Percentiles rank a stretch among this genome's conserved stretches.
These are phyloP conservation scores for Teunomyces atbi DNA, from an alignment of 805 yeast genomes.

Conservation along the genomic window DNA sequence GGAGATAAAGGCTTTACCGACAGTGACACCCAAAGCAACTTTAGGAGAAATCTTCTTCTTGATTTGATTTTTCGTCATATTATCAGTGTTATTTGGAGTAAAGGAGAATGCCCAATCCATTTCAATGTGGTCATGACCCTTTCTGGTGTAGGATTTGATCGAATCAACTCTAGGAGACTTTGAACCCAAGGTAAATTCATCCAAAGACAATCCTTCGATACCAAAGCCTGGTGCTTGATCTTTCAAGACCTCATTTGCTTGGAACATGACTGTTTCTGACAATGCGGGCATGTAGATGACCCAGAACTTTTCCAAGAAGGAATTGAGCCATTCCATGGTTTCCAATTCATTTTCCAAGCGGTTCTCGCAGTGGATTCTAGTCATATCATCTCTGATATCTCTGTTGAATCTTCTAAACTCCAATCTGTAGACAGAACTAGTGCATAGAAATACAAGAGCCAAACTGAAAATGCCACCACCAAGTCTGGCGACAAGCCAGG, in stretches of 20 bases:
- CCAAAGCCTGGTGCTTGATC: conserved; percentile 83
- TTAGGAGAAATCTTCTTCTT: conserved; percentile 73
- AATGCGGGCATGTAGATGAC: conserved; percentile 85
- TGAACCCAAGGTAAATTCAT: conserved; percentile 77
- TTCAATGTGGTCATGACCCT: conserved; percentile 65
- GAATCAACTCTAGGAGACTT: conserved; percentile 75
- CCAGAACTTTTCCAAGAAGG: conserved; percentile 79
- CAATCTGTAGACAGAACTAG: conserved; percentile 65
- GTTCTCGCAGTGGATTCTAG: conserved; percentile 61
- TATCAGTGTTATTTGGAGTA: conserved; percentile 79
- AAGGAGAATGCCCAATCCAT: conserved; percentile 85
- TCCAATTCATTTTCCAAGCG: conserved; percentile 62
- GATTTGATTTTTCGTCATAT: conserved; percentile 76
- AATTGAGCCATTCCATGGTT: conserved; percentile 80
- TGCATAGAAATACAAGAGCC: conserved; percentile 54
- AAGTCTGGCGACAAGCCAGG: conserved; percentile 63
- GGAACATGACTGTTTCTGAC: conserved; percentile 68
- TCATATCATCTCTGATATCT: conserved; percentile 73
- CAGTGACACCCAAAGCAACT: conserved; percentile 74
- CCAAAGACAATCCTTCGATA: conserved; percentile 68
- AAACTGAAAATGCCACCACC: conserved; percentile 68
- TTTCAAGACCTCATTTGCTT: conserved; percentile 64
- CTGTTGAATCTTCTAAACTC: conserved; percentile 77
- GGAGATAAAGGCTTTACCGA: conserved; percentile 79
- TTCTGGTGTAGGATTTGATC: conserved; percentile 69